A percentile compares a stretch with the other conserved stretches of the same genome.
Conservation (phyloP, 139 green algal species). For the Edaphochlamys debaryana region DNA sequence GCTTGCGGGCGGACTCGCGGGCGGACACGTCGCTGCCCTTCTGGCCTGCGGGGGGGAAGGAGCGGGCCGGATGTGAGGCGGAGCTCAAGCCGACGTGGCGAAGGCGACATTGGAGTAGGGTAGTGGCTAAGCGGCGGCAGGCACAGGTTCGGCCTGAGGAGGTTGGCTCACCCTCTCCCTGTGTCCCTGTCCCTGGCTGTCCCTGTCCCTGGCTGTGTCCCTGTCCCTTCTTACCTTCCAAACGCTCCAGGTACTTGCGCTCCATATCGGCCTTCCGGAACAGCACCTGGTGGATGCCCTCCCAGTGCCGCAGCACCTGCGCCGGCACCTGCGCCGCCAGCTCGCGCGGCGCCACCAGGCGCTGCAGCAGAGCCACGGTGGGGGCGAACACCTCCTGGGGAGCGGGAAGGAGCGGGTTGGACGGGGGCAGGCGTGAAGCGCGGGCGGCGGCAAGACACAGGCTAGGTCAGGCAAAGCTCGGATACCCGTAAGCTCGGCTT, state of each 20-base stretch:
- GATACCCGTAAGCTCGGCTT: too few species aligned
- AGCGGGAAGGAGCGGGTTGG: neutral
- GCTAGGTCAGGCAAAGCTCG: too few species aligned
- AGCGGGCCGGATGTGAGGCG: neutral
- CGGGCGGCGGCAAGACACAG: too few species aligned
- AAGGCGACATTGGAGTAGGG: neutral
- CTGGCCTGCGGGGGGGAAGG: conserved; percentile 62
- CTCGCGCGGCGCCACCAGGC: conserved; percentile 48
- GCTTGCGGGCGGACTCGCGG: conserved; percentile 68
- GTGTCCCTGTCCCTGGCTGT: too few species aligned
- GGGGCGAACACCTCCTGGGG: conserved; percentile 73
- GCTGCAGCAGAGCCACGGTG: conserved; percentile 53
- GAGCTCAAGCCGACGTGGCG: too few species aligned
- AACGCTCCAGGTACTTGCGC: conserved; percentile 77
- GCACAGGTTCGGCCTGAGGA: too few species aligned
- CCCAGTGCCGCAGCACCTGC: conserved; percentile 63
- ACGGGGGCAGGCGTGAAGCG: too few species aligned
- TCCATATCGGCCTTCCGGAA: conserved; percentile 73
- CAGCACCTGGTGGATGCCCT: conserved; percentile 79
- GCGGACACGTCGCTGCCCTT: conserved; percentile 82
- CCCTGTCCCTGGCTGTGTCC: too few species aligned
- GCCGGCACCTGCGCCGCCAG: conserved; percentile 47
- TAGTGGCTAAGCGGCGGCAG: too few species aligned
- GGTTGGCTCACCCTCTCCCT: too few species aligned
- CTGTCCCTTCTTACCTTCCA: conserved; percentile 70